A percentile compares a stretch with the other conserved stretches of the same genome.
These are phyloP conservation scores for Cicer judaicum DNA, from an alignment of 306 rosid genomes.

Conservation along the genomic window DNA sequence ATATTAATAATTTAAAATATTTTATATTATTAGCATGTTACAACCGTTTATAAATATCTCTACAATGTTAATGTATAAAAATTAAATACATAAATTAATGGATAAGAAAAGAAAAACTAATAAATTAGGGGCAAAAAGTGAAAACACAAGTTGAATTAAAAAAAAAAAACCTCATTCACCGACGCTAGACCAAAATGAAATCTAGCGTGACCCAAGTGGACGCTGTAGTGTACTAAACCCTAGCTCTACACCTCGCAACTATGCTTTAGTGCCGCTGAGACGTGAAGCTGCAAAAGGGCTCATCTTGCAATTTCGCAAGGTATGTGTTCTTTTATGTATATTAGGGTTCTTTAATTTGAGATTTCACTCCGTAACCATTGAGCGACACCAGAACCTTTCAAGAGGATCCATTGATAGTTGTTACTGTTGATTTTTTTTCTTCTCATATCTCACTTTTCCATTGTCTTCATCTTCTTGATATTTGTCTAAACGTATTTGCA, in stretches of 20 bases:
- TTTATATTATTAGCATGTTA: too few species aligned
- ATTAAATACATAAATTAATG: too few species aligned
- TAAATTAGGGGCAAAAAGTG: too few species aligned
- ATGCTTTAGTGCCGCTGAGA: too few species aligned
- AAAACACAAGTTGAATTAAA: too few species aligned
- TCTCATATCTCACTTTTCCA: slow-evolving; percentile 7
- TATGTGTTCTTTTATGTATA: background rate
- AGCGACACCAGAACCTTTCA: slow-evolving; percentile 1
- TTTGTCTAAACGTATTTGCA: slow-evolving; percentile 2
- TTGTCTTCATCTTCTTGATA: background rate
- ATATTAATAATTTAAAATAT: too few species aligned
- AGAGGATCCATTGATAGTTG: too few species aligned
- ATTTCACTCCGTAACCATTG: background rate
- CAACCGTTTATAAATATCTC: too few species aligned
- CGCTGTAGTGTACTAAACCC: background rate
- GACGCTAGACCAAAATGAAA: background rate
- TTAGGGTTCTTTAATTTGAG: background rate
- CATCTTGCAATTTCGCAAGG: slow-evolving; percentile 1
- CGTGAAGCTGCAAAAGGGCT: background rate
- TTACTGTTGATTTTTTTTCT: background rate
- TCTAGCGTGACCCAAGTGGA: background rate
- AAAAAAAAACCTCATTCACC: background rate
- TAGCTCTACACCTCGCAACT: background rate
- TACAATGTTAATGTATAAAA: too few species aligned
- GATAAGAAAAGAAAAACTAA: too few species aligned